phyloP scores from a whole-genome alignment of 2,329 filamentous ascomycete genomes.

The Ascochyta pisi region DNA sequence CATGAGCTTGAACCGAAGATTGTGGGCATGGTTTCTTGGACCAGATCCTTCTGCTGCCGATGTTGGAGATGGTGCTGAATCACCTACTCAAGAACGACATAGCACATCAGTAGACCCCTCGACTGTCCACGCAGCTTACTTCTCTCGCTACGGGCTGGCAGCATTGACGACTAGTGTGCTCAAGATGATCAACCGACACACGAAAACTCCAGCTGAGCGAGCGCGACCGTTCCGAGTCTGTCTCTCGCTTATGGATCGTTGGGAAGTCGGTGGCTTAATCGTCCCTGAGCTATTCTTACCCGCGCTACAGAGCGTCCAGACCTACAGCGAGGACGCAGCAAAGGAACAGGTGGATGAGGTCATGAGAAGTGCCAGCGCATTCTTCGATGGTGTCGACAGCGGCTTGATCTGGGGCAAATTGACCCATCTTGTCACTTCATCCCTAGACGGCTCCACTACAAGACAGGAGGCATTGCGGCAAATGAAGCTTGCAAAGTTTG shows the following conservation, averaged over 20 bases:
- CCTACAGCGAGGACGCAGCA: slow-evolving; percentile 72
- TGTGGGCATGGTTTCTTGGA: slow-evolving; percentile 97
- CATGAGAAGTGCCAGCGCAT: slow-evolving; percentile 88
- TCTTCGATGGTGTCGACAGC: slow-evolving; percentile 97
- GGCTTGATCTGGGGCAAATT: slow-evolving; percentile 90
- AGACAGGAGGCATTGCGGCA: slow-evolving; percentile 60
- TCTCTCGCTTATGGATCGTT: slow-evolving; percentile 95
- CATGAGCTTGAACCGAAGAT: slow-evolving; percentile 91
- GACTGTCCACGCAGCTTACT: slow-evolving; percentile 69
- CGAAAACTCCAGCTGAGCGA: slow-evolving; percentile 67
- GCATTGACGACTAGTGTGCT: slow-evolving; percentile 77
- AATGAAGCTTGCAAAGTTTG: slow-evolving; percentile 78
- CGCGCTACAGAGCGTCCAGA: slow-evolving; percentile 78
- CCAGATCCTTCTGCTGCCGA: slow-evolving; percentile 65
- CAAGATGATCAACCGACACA: slow-evolving; percentile 71
- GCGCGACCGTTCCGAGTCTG: slow-evolving; percentile 90
- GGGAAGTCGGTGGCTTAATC: slow-evolving; percentile 92
- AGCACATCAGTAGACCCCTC: slow-evolving; percentile 51
- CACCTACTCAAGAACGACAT: slow-evolving; percentile 57
- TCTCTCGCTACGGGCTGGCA: slow-evolving; percentile 78
- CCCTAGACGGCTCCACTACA: slow-evolving; percentile 37
- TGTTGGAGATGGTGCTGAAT: slow-evolving; percentile 38
- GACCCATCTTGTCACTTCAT: slow-evolving; percentile 66
- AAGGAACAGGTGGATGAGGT: slow-evolving; percentile 83
- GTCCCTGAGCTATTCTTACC: slow-evolving; percentile 89